Percentiles rank a stretch among this genome's conserved stretches.
phyloP scores from a whole-genome alignment of 1,284 basidiomycete species.

The Apiotrichum gracile region DNA sequence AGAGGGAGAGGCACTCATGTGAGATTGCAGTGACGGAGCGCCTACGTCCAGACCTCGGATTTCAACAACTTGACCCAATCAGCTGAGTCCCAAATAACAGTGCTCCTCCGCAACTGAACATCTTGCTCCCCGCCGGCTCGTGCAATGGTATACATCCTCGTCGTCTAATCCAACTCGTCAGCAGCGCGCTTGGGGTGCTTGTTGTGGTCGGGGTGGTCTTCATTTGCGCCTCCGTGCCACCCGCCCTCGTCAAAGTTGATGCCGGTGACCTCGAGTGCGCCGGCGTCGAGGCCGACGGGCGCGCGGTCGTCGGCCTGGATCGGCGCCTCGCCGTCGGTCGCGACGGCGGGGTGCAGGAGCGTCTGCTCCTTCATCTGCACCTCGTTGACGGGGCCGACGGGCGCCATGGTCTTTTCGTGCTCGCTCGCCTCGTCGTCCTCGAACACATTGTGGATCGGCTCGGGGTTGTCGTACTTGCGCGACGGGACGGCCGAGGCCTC shows the following conservation, averaged over 20 bases:
- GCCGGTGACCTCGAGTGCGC: constrained; percentile 39
- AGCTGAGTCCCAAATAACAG: too few relatives aligned
- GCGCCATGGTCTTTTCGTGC: constrained; percentile 40
- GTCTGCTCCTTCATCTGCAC: constrained; percentile 40
- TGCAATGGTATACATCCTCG: not conserved
- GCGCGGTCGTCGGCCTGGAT: constrained; percentile 37
- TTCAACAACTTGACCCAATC: too few relatives aligned
- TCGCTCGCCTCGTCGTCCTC: constrained; percentile 30
- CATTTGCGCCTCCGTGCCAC: constrained; percentile 48
- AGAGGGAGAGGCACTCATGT: too few relatives aligned
- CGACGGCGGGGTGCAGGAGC: constrained; percentile 1
- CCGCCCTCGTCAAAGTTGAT: constrained; percentile 38
- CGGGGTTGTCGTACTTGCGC: constrained; percentile 36
- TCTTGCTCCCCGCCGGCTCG: too few relatives aligned
- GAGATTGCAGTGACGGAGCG: too few relatives aligned
- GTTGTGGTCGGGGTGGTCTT: constrained; percentile 20
- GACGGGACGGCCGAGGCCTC: constrained; percentile 22
- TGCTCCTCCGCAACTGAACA: too few relatives aligned
- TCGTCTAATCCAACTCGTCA: not conserved
- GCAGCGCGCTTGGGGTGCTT: not conserved
- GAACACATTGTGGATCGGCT: constrained; percentile 45
- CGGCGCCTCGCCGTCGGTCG: constrained; percentile 6
- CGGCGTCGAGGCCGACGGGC: constrained; percentile 46
- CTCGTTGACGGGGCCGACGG: constrained; percentile 37
- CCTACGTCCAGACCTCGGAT: not conserved